phyloP scores from a whole-genome alignment of 306 rosid genomes.

The Benincasa hispida region DNA sequence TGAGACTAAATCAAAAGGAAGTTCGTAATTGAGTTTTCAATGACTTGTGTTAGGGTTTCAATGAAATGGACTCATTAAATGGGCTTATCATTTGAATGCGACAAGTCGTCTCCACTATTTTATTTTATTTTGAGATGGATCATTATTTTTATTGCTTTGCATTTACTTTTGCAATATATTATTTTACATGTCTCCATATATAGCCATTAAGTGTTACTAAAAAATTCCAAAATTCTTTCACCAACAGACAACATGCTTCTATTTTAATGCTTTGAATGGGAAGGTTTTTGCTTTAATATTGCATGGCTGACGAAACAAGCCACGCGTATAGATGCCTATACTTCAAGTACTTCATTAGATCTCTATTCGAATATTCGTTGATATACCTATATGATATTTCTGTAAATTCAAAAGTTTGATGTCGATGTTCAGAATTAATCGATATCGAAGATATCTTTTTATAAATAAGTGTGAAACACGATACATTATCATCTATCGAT shows the following conservation, averaged over 20 bases:
- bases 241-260: neutral
- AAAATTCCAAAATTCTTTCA: neutral
- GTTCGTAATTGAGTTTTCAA: neutral
- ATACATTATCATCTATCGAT: no score
- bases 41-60: neutral
- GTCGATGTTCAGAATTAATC: no score
- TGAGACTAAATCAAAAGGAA: neutral
- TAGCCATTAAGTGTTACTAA: neutral
- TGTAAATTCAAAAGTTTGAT: no score
- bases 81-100: constrained; percentile 4
- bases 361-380: no score
- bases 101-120: neutral
- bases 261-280: neutral
- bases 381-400: no score
- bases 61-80: neutral
- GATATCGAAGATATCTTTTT: no score
- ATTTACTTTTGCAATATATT: neutral
- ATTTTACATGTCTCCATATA: neutral
- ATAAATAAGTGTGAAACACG: no score
- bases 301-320: neutral
- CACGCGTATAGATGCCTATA: neutral
- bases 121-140: no score
- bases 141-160: neutral
- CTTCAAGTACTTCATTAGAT: neutral
- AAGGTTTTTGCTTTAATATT: neutral